A percentile compares a stretch with the other conserved stretches of the same genome.
These are phyloP conservation scores for Heterobasidion parviporum DNA, from an alignment of 1,284 basidiomycete species.

Conservation along the genomic window DNA sequence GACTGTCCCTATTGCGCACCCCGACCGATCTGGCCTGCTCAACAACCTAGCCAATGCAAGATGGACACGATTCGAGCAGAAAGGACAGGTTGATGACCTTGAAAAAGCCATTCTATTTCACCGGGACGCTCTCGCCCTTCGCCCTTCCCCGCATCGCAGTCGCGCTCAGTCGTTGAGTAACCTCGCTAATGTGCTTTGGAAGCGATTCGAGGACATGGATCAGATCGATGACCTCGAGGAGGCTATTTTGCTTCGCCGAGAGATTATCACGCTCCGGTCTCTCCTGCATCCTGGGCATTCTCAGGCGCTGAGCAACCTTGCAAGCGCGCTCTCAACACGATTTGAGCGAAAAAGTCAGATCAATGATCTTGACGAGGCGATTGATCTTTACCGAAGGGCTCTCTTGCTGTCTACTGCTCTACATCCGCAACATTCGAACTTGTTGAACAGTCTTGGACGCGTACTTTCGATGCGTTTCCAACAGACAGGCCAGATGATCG, in stretches of 20 bases:
- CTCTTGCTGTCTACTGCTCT: neutral
- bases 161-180: slow-evolving; percentile 5
- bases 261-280: neutral
- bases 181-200: slow-evolving; percentile 4
- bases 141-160: slow-evolving; percentile 11
- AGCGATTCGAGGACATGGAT: slow-evolving; percentile 1
- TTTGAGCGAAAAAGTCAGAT: neutral
- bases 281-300: neutral
- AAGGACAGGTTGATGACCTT: slow-evolving; percentile 17
- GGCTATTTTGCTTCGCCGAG: neutral
- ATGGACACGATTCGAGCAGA: neutral
- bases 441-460: no score
- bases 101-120: slow-evolving; percentile 22
- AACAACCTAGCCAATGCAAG: neutral
- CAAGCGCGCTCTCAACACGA: neutral
- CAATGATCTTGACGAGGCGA: neutral
- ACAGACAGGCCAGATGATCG: no score
- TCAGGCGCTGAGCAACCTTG: neutral
- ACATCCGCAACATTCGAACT: no score
- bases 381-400: neutral
- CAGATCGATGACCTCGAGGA: neutral
- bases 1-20: neutral
- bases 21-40: neutral
- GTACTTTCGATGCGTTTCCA: no score
- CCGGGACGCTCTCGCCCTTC: slow-evolving; percentile 14